Percentiles rank a stretch among this genome's conserved stretches.
phyloP scores from a whole-genome alignment of 73 alveolate species.

The Tetrahymena elliotti region DNA sequence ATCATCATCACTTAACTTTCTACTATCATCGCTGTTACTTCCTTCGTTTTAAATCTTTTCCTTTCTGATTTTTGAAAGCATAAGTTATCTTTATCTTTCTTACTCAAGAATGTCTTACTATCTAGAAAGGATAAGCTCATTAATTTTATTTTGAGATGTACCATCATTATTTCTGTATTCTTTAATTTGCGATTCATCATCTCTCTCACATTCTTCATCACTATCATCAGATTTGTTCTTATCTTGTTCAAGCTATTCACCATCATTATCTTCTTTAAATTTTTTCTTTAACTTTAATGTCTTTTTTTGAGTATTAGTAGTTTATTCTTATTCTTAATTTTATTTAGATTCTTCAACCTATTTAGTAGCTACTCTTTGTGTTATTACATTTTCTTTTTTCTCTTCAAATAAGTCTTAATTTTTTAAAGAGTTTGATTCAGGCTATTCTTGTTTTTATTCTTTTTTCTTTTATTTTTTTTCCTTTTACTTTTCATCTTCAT shows the following conservation, averaged over 20 bases:
- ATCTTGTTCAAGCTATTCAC: neutral
- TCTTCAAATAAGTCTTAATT: neutral
- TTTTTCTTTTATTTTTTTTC: neutral
- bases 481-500: conserved; percentile 6
- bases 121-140: neutral
- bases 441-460: neutral
- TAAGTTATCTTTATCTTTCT: neutral
- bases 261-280: neutral
- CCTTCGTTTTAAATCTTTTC: neutral
- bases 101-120: neutral
- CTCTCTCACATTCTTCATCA: neutral
- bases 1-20: neutral
- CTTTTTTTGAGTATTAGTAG: neutral
- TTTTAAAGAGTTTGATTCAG: neutral
- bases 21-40: neutral
- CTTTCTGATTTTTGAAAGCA: neutral
- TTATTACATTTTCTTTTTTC: neutral
- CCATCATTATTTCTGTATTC: neutral
- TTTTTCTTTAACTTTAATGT: neutral
- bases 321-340: neutral
- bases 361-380: neutral
- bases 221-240: neutral
- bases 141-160: neutral
- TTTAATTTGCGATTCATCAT: neutral
- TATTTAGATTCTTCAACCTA: neutral